These are phyloP conservation scores for Pelargonium cotyledonis DNA, from an alignment of 441 rosid species.

Conservation along the genomic window DNA sequence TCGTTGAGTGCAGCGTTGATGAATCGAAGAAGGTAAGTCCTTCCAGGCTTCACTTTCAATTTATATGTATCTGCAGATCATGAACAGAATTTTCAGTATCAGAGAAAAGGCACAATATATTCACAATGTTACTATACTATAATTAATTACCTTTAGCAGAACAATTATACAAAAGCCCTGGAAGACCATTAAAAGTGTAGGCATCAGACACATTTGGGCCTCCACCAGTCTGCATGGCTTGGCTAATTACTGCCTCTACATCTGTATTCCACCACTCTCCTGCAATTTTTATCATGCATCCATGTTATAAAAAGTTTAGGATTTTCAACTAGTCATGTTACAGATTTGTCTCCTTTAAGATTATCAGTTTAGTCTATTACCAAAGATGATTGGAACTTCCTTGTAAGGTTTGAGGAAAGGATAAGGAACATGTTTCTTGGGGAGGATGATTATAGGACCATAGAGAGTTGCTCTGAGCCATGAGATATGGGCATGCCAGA, in stretches of 20 bases:
- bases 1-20: constrained; percentile 56
- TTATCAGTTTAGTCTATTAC: not conserved
- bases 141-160: constrained; percentile 44
- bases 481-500: constrained; percentile 53
- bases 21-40: constrained; percentile 51
- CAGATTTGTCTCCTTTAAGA: too few relatives aligned
- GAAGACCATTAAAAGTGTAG: constrained; percentile 43
- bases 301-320: too few relatives aligned
- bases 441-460: constrained; percentile 43
- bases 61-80: constrained; percentile 41
- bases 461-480: constrained; percentile 51
- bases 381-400: constrained; percentile 32
- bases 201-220: constrained; percentile 53
- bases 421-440: constrained; percentile 28
- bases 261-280: constrained; percentile 58
- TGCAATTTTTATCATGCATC: constrained; percentile 16
- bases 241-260: constrained; percentile 37
- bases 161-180: constrained; percentile 51
- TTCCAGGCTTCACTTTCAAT: constrained; percentile 44
- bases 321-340: too few relatives aligned
- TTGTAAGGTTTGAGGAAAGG: constrained; percentile 41
- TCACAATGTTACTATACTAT: too few relatives aligned
- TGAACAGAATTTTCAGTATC: too few relatives aligned
- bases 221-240: constrained; percentile 34
- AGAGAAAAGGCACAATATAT: too few relatives aligned